Evolutionary conservation across 768 basidiomycete genomes (phyloP).

Genomic region (Boletus subparvulus): DNA sequence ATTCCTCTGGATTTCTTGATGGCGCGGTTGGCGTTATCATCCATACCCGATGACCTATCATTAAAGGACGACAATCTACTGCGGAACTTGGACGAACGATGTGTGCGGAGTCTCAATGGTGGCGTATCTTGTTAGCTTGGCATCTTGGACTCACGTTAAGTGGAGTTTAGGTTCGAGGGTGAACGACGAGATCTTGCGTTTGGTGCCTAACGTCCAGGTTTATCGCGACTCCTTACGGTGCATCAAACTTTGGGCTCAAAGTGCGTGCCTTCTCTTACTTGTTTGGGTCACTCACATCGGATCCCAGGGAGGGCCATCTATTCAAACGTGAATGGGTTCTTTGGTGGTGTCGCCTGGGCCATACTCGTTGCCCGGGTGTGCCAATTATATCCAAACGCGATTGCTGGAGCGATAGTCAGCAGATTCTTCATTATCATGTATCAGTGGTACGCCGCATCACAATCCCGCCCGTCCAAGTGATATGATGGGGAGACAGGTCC

Average conservation of each 20-base stretch:
- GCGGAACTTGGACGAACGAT: constrained; percentile 90
- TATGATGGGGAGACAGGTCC: constrained; percentile 53
- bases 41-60: constrained; percentile 90
- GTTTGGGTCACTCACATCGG: constrained; percentile 6
- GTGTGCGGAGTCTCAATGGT: constrained; percentile 94
- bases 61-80: constrained; percentile 89
- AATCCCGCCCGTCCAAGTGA: not conserved
- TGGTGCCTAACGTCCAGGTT: constrained; percentile 91
- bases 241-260: constrained; percentile 97
- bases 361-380: constrained; percentile 99
- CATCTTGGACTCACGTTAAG: constrained; percentile 11
- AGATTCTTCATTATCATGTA: constrained; percentile 98
- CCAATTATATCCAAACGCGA: constrained; percentile 94
- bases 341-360: constrained; percentile 98
- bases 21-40: constrained; percentile 81
- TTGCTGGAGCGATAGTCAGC: constrained; percentile 93
- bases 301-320: constrained; percentile 87
- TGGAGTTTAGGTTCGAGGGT: constrained; percentile 77
- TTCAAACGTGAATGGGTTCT: constrained; percentile 96
- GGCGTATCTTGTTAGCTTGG: constrained; percentile 8
- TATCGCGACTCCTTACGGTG: constrained; percentile 94
- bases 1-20: constrained; percentile 94
- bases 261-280: constrained; percentile 47
- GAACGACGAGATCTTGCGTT: constrained; percentile 90
- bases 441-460: constrained; percentile 71